Conservation (phyloP, 176 grass and related monocot species). For the Paspalum notatum region DNA sequence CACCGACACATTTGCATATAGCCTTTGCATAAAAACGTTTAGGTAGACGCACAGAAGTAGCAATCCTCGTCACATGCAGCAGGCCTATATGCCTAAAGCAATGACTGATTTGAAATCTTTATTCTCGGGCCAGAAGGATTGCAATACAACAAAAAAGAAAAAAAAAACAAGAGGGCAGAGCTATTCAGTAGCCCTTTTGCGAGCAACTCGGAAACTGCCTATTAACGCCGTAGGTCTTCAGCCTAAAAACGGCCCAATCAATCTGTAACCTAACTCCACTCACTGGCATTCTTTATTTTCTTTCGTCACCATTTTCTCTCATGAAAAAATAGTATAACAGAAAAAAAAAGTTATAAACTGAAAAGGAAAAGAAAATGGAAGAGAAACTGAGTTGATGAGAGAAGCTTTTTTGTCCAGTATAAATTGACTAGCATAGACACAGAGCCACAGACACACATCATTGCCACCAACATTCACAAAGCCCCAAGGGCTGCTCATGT, state of each 20-base stretch:
- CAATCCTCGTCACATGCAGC: conserved; percentile 27
- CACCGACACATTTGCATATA: neutral
- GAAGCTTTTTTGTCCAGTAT: conserved; percentile 25
- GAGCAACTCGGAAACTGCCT: conserved; percentile 20
- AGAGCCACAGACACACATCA: neutral
- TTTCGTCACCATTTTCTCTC: neutral
- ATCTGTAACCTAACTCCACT: conserved; percentile 38
- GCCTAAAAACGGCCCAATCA: neutral
- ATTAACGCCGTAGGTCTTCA: conserved; percentile 2
- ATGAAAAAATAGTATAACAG: neutral
- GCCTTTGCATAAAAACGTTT: conserved; percentile 26
- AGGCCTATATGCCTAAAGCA: neutral
- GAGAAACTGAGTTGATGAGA: neutral
- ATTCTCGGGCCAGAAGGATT: conserved; percentile 30
- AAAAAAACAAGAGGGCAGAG: conserved; percentile 6
- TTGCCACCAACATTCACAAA: neutral
- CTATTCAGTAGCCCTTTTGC: neutral
- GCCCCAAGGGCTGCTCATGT: neutral
- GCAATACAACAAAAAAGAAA: neutral
- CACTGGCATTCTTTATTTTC: neutral
- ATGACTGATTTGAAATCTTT: conserved; percentile 28
- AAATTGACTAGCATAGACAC: neutral
- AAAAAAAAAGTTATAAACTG: neutral
- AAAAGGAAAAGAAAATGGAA: neutral
- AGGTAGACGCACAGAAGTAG: conserved; percentile 28